Base-by-base conservation (phyloP, 805 yeast species). In the Nakazawaea wickerhamii region DNA sequence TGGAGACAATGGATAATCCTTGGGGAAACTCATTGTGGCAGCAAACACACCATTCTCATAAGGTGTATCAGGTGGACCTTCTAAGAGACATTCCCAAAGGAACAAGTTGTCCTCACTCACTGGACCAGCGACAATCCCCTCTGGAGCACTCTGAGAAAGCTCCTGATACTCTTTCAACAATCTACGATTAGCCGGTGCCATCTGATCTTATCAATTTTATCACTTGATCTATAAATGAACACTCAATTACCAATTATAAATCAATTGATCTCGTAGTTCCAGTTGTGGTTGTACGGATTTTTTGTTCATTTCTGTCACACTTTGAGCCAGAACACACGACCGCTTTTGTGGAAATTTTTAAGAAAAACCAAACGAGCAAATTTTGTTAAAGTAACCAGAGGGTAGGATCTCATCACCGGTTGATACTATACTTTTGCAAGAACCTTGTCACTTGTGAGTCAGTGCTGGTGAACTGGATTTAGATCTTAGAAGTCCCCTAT, bases 81-180 rank as follows among this genome's bases (percentile, higher is more conserved):
- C 55, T 10, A 81, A 67, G 2, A 57, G 53, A 1, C 80, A 73
- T 10, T 54, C 52, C 87, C 89, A 81, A 15, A 55, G 52, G 46
- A 65, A 66, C 19, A 81, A 53, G 48, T 77, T 67, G 18, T 65
- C 62, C 36, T 66, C 66, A 7, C 60, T 50, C 65, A 79, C 68
- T 0, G 99, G 99, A 1, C 95, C 95, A 0, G 99, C 99, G 5
- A 89, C 77, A 27, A 91, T 86, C 1, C 99, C 99, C 23, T 95
- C 97, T 0, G 97, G 96, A 0, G 95, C 83, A 48, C 90, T 95
- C 50, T 75, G 77, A 14, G 81, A 67, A 20, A 93, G 75, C 61
- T 88, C 96, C 59, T 87, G 91, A 58, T 84, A 83, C 60, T 93
- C 99, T 51, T 88, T 88, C 55, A 89, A 71, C 23, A 93, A 75